phyloP scores from a whole-genome alignment of 129 eudicot species.

The Rutidosis leptorrhynchoides region DNA sequence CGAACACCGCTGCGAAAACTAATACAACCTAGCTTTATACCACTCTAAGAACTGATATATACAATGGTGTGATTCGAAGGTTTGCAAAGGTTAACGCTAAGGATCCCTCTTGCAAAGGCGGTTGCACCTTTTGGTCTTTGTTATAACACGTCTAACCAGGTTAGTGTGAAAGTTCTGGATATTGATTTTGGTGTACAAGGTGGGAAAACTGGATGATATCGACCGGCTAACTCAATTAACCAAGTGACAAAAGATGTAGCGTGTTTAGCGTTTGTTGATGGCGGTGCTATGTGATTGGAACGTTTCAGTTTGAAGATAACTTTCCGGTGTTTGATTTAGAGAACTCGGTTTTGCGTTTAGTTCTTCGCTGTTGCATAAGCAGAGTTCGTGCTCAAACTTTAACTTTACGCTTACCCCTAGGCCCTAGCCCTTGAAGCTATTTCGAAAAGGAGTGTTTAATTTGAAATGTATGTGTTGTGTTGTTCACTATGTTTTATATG shows the following conservation, averaged over 20 bases:
- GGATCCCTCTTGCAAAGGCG: constrained; percentile 5
- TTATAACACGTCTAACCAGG: neutral
- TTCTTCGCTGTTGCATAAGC: constrained; percentile 22
- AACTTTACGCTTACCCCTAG: constrained; percentile 17
- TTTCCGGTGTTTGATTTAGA: constrained; percentile 26
- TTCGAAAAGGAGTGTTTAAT: neutral
- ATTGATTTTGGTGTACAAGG: constrained; percentile 22
- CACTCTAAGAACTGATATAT: constrained; percentile 21
- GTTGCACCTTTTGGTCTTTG: constrained; percentile 28
- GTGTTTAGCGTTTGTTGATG: constrained; percentile 40
- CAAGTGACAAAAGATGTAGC: constrained; percentile 22
- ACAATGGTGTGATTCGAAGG: constrained; percentile 11
- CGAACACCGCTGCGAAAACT: constrained; percentile 21
- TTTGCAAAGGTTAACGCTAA: constrained; percentile 18
- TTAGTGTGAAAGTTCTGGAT: constrained; percentile 24
- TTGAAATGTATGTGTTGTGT: neutral
- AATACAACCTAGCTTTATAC: constrained; percentile 32
- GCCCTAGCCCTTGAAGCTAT: constrained; percentile 1
- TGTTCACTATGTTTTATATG: neutral
- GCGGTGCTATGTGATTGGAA: constrained; percentile 38
- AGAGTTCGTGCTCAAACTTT: constrained; percentile 27
- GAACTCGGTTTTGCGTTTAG: constrained; percentile 27
- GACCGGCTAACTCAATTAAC: constrained; percentile 37
- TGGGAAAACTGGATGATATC: constrained; percentile 36
- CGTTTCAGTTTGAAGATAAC: constrained; percentile 37